These are phyloP conservation scores for Bipolaris oryzae DNA, from an alignment of 2,329 filamentous ascomycete species.

Conservation along the genomic window DNA sequence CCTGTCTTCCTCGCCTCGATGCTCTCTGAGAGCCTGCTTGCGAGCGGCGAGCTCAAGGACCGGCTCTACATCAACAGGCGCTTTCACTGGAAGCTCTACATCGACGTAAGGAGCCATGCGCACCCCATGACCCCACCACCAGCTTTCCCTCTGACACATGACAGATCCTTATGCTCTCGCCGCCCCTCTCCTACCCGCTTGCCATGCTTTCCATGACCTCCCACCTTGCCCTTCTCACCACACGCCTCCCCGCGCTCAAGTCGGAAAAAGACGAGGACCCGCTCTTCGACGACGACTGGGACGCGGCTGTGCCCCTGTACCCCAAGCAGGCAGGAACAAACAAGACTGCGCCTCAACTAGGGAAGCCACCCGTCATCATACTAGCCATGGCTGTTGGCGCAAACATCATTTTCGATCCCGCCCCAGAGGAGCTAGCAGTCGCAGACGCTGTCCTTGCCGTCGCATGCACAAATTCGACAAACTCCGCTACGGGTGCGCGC, in stretches of 20 bases:
- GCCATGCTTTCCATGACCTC: constrained; percentile 91
- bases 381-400: constrained; percentile 84
- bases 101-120: constrained; percentile 70
- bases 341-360: constrained; percentile 24
- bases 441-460: constrained; percentile 88
- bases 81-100: constrained; percentile 95
- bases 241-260: constrained; percentile 80
- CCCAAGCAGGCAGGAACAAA: constrained; percentile 52
- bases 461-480: constrained; percentile 63
- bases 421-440: constrained; percentile 87
- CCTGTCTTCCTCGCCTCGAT: constrained; percentile 88
- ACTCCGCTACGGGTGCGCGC: constrained; percentile 34
- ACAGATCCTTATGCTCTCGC: constrained; percentile 90
- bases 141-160: constrained; percentile 8
- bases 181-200: constrained; percentile 88
- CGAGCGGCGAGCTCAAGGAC: constrained; percentile 68
- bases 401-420: constrained; percentile 94
- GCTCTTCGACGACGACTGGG: constrained; percentile 98
- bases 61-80: constrained; percentile 84
- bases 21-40: constrained; percentile 84
- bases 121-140: background rate
- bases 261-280: constrained; percentile 95
- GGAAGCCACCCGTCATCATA: constrained; percentile 82
- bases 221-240: constrained; percentile 88
- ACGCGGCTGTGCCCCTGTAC: constrained; percentile 78